Evolutionary conservation across 345 rosid species (phyloP), one percentile per base, ranked within the genome.

Genomic region (Combretum micranthum): DNA sequence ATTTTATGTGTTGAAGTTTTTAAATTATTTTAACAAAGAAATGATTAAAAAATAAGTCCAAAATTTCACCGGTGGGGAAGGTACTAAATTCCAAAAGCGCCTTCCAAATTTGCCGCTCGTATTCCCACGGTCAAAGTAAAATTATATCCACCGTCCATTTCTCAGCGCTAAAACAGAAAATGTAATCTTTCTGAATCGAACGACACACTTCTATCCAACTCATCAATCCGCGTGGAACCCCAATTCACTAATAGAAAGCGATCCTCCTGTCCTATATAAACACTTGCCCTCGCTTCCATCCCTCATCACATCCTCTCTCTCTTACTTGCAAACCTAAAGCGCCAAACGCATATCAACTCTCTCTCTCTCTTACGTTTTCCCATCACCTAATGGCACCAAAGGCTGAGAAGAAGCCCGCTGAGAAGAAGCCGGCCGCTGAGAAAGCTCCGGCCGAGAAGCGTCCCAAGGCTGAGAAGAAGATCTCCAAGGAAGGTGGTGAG

Each of bases 391-490:
- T 82, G 84, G 83, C 83, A 6, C 82, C 88, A 9, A 78, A 76
- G 62, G 73, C 75, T 15, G 88, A 79, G 63, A 80, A 83, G 74
- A 82, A 75, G 47, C 79, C 74, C 0, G 75, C 75, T 13, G 77
- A 71, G 75, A 75, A 78, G 52, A 74, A 72, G 69, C 75, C 82
- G 2, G 68, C 62, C 42, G 77, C 72, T 26, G 81, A 73, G 69
- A 80, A 80, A n/a, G 42, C 81, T 0, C 85, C 80, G 12, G 67
- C 75, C 0, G 86, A 83, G 80, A 80, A 83, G 66, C 60, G 70
- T 19, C 80, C 86, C 0, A 80, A 80, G 61, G 86, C 79, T 1
- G 90, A 81, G 81, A 84, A 84, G 66, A 84, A 79, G 69, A 72
- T 84, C 49, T 4, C 78, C 0, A 79, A 81, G 45, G 83, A 79